Conservation (phyloP, 2,329 filamentous ascomycete genomes). For the Diaporthe sp. region DNA sequence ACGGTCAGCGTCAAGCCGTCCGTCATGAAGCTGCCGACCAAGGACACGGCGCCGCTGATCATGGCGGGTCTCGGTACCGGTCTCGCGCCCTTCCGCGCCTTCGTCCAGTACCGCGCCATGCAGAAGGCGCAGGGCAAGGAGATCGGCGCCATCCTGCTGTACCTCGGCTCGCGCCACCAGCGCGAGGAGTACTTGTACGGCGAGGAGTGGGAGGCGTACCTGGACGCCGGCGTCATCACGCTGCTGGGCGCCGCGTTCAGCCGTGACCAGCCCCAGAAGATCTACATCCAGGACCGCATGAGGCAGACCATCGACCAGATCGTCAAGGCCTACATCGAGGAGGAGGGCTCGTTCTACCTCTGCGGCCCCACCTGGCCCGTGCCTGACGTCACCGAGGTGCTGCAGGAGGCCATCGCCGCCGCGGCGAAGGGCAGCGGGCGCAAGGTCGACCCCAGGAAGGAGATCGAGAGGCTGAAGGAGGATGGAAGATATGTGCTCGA, state of each 20-base stretch:
- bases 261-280: conserved; percentile 96
- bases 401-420: conserved; percentile 88
- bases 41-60: conserved; percentile 91
- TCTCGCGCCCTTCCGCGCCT: conserved; percentile 98
- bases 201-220: conserved; percentile 99
- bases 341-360: conserved; percentile 95
- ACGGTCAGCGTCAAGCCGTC: conserved; percentile 97
- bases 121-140: conserved; percentile 97
- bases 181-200: conserved; percentile 99
- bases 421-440: conserved; percentile 77
- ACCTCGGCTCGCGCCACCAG: conserved; percentile 97
- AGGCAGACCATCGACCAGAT: conserved; percentile 86
- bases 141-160: conserved; percentile 91
- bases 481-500: conserved; percentile 93
- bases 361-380: conserved; percentile 99
- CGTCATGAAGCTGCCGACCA: conserved; percentile 96
- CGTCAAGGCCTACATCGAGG: conserved; percentile 83
- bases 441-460: conserved; percentile 87
- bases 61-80: conserved; percentile 99
- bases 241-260: conserved; percentile 94
- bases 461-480: conserved; percentile 98
- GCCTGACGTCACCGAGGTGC: conserved; percentile 91
- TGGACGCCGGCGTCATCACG: conserved; percentile 94
- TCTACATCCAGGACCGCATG: conserved; percentile 99
- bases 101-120: conserved; percentile 97